Evolutionary conservation across 2,329 filamentous ascomycete species (phyloP), one percentile per base, ranked within the genome.

Genomic region (Malbranchea zuffiana): DNA sequence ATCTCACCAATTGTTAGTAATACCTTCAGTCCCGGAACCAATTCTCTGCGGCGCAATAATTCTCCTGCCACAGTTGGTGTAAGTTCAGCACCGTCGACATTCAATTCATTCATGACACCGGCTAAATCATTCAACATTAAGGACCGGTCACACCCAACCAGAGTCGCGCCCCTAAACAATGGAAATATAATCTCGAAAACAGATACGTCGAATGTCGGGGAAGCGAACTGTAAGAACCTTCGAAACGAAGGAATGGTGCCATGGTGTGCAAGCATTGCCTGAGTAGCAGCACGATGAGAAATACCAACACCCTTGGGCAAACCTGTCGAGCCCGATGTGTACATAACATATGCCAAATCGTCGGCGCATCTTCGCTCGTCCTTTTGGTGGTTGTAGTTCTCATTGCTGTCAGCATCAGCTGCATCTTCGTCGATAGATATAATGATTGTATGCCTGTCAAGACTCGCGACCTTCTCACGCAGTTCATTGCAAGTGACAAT

Each of bases 181-280:
- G 87, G 82, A 46, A 94, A 94, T 67, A 94, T 94, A 5, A 92
- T 87, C 54, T 95, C 87, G 54, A 95, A 95, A 4, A 94, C 80
- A 0, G 84, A 93, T 5, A 95, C 87, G 57, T 95, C 87, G 54
- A 95, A 95, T 0, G 86, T 94, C 1, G 87, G 84, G 3, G 85
- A 80, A 3, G 87, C 87, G 56, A 94, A 94, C 55, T 95, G 87
- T 1, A 95, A 70, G 55, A 95, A 94, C 30, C 85, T 74, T 11
- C 67, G 66, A 52, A 94, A 94, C 0, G 36, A 25, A 2, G 87
- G 87, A 26, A 95, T 78, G 48, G 87, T 76, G 31, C 65, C 68
- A 50, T 92, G 71, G 52, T 95, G 87, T 2, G 84, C 83, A 28
- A 93, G 68, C 5, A 95, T 61, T 39, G 82, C 84, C 55, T 94